Evolutionary conservation across 2,329 filamentous ascomycete species (phyloP).

Genomic region (Neonectria punicea): DNA sequence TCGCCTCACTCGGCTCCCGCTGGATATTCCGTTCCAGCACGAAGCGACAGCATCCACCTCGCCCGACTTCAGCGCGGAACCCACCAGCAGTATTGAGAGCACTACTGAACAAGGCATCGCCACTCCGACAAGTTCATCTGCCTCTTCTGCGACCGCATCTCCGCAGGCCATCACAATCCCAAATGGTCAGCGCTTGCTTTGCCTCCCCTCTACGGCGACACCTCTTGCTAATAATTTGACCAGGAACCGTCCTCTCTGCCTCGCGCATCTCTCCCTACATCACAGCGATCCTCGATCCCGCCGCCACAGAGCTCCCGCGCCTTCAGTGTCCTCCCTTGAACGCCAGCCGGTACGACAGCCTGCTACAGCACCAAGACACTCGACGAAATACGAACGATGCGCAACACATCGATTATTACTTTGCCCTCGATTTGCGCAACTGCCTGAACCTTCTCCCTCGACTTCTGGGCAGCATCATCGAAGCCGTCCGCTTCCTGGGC

Average conservation of each 20-base stretch:
- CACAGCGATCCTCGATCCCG: constrained; percentile 44
- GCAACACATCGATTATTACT: constrained; percentile 54
- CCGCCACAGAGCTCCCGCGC: constrained; percentile 33
- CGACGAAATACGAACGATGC: background rate
- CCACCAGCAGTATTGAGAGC: background rate
- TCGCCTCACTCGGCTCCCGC: constrained; percentile 23
- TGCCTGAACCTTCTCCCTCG: constrained; percentile 57
- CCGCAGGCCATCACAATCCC: constrained; percentile 7
- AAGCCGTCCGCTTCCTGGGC: constrained; percentile 61
- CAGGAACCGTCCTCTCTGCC: constrained; percentile 44
- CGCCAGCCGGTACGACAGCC: constrained; percentile 34
- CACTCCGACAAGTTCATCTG: background rate
- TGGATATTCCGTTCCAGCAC: constrained; percentile 15
- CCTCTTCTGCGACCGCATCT: background rate
- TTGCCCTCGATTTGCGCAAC: constrained; percentile 63
- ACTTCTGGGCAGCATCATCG: constrained; percentile 62
- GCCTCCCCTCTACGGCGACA: background rate
- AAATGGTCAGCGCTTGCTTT: constrained; percentile 14
- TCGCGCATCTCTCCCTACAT: constrained; percentile 39
- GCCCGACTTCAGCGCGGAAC: background rate
- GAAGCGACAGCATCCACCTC: background rate
- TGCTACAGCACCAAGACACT: constrained; percentile 11
- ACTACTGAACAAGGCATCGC: background rate
- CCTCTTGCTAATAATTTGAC: constrained; percentile 39
- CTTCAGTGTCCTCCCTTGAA: constrained; percentile 45